phyloP scores from a whole-genome alignment of 2,329 filamentous ascomycete species.

The Cladosporium sp. region DNA sequence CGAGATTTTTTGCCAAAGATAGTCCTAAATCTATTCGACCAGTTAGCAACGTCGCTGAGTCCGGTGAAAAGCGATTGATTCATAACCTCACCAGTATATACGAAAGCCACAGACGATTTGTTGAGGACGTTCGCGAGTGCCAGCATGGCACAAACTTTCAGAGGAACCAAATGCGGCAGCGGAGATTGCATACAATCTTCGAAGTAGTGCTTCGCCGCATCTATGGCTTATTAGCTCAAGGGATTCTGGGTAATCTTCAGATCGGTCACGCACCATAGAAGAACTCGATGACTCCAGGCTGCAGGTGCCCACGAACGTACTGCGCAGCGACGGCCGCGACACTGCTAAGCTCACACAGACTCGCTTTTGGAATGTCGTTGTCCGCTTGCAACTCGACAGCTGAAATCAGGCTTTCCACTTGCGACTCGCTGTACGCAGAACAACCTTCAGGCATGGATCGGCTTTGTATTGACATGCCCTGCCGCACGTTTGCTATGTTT shows the following conservation, averaged over 20 bases:
- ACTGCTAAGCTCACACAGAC: conserved; percentile 6
- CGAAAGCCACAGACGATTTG: conserved; percentile 6
- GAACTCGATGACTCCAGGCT: conserved; percentile 7
- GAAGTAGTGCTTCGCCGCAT: conserved; percentile 9
- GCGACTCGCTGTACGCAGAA: conserved; percentile 3
- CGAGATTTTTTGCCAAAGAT: background rate
- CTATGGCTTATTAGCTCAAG: background rate
- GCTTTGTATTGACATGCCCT: conserved; percentile 1
- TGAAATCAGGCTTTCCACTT: conserved; percentile 3
- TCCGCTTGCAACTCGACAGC: conserved; percentile 2
- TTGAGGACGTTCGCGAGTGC: conserved; percentile 6
- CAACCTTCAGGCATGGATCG: background rate
- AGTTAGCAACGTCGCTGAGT: background rate
- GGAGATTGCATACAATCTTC: conserved; percentile 10
- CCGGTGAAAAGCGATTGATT: background rate
- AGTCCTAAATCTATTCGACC: conserved; percentile 1
- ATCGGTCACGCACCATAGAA: background rate
- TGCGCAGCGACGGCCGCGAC: conserved; percentile 6
- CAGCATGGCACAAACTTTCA: conserved; percentile 7
- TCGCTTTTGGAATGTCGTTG: background rate
- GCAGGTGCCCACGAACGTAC: background rate
- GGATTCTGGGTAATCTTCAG: no score
- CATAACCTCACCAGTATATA: conserved; percentile 1
- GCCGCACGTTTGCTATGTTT: background rate
- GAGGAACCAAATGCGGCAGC: background rate